Conservation (phyloP, 2,329 filamentous ascomycete species). For the Teratosphaeria pseudoeucalypti region DNA sequence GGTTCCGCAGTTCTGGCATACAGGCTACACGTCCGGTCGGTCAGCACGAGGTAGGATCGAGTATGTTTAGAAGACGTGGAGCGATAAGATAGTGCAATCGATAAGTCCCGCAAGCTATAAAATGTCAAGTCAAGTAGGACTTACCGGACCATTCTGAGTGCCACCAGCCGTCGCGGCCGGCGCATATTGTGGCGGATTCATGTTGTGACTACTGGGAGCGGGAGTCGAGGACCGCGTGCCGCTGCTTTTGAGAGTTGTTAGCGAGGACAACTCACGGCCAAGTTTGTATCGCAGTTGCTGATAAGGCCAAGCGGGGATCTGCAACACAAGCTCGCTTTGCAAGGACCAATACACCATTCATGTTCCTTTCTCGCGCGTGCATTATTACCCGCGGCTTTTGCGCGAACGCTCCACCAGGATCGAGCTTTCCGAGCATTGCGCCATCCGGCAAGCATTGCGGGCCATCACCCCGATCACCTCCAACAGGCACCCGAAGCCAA, state of each 20-base stretch:
- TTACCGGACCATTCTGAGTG: conserved; percentile 48
- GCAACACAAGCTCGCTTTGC: not conserved
- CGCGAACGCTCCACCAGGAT: not conserved
- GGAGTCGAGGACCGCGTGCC: conserved; percentile 17
- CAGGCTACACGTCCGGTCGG: conserved; percentile 58
- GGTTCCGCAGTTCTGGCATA: conserved; percentile 92
- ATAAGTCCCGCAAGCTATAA: not conserved
- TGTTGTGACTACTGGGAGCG: conserved; percentile 27
- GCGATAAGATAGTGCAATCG: conserved; percentile 11
- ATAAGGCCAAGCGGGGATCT: not conserved
- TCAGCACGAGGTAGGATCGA: not conserved
- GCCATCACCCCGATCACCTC: not conserved
- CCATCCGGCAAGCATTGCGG: not conserved
- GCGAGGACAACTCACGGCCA: not conserved
- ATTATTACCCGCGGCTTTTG: not conserved
- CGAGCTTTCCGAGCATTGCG: too few species aligned
- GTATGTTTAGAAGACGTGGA: conserved; percentile 9
- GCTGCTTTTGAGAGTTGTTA: conserved; percentile 6
- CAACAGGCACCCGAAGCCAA: not conserved
- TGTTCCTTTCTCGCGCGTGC: not conserved
- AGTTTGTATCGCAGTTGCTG: not conserved
- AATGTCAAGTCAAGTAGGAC: conserved; percentile 19
- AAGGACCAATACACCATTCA: not conserved
- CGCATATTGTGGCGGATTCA: conserved; percentile 54
- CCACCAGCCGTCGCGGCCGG: conserved; percentile 56